Evolutionary conservation across 139 green algal species (phyloP), one percentile per base, ranked within the genome.

Genomic region (Picocystis salinarum): DNA sequence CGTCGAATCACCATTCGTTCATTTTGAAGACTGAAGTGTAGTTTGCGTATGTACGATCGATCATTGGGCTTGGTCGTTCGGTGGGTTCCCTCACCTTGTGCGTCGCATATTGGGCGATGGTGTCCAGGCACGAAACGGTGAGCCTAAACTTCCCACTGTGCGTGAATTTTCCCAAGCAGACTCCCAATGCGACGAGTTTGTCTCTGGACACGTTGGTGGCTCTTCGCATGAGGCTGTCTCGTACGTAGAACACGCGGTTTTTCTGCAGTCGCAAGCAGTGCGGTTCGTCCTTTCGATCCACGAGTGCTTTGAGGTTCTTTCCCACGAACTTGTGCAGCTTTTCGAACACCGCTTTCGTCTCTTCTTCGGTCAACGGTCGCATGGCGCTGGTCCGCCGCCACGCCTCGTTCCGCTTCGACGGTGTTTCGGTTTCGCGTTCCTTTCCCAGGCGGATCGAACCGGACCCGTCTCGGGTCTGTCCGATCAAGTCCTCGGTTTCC

Each of bases 311-410:
- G 27, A 99, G 80, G 55, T 91, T 87, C 48, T 93, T 94, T 6
- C 89, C 89, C 5, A 99, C 76, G 42, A 88, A 99, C 42, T 94
- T 93, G 52, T 88, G 80, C 6, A 99, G 77, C 70, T 99, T 99
- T 50, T 96, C 86, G 50, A 99, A 91, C 10, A 99, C 85, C 20
- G 65, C 46, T 53, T 87, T 83, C 0, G 85, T 91, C 61, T 96
- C 86, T 67, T 90, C 26, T 20, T 9, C 36, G 9, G 36, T 44
- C 7, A 44, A 10, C 9, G 36, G 36, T 20, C 36, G 24, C 36
- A 44, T 44, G n/a, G n/a, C n/a, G n/a, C n/a, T n/a, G n/a, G n/a
- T n/a, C n/a, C n/a, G n/a, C n/a, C n/a, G n/a, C n/a, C n/a, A n/a
- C n/a, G n/a, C n/a, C n/a, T n/a, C n/a, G n/a, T n/a, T n/a, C n/a